Conservation (phyloP, 2,329 filamentous ascomycete species). For the Sarocladium brachiariae region DNA sequence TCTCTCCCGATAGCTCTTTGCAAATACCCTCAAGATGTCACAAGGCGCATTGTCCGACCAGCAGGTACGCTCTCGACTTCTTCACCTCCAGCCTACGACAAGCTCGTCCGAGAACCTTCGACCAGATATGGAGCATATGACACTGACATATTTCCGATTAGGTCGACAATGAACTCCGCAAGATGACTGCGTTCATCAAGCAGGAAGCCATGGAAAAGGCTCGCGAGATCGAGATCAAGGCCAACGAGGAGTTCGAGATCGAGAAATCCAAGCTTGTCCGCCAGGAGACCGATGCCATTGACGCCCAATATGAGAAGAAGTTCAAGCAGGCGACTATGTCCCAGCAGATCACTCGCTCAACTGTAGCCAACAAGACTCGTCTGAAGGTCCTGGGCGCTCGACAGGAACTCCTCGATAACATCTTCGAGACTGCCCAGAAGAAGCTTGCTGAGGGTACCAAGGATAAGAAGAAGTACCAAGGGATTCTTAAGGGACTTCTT, state of each 20-base stretch:
- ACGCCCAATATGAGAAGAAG: conserved; percentile 93
- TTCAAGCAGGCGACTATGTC: conserved; percentile 98
- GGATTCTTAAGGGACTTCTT: conserved; percentile 69
- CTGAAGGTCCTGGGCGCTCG: conserved; percentile 80
- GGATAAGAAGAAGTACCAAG: conserved; percentile 69
- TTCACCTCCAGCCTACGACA: conserved; percentile 10
- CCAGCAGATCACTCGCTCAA: conserved; percentile 96
- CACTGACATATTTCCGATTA: conserved; percentile 29
- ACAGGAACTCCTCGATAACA: conserved; percentile 82
- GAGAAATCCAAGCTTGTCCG: conserved; percentile 98
- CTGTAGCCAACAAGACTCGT: conserved; percentile 90
- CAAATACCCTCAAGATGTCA: conserved; percentile 63
- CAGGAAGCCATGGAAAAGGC: conserved; percentile 97
- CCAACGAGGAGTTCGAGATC: conserved; percentile 97
- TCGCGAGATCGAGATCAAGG: conserved; percentile 95
- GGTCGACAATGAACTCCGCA: conserved; percentile 97
- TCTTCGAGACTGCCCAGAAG: conserved; percentile 76
- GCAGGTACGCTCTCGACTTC: conserved; percentile 57
- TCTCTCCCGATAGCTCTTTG: conserved; percentile 12
- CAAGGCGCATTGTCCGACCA: conserved; percentile 97
- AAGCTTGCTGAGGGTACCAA: conserved; percentile 59
- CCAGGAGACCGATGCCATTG: conserved; percentile 89
- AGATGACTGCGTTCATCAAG: conserved; percentile 99
- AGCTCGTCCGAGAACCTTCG: conserved; percentile 13
- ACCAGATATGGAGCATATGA: not conserved